Percentiles rank a stretch among this genome's conserved stretches.
phyloP scores from a whole-genome alignment of 306 rosid genomes.

The Cucurbita moschata region DNA sequence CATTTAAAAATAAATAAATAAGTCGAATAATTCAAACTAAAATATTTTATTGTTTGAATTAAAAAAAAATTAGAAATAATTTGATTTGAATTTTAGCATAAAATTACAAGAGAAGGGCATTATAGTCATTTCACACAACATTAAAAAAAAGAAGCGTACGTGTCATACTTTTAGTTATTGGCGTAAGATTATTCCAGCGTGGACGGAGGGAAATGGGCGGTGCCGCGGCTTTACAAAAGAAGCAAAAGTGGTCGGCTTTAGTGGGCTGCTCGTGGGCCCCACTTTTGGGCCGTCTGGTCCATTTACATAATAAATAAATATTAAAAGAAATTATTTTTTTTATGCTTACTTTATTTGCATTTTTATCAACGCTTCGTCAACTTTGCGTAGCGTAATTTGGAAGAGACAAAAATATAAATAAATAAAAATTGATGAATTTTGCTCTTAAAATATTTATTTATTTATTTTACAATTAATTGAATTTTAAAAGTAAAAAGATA shows the following conservation, averaged over 20 bases:
- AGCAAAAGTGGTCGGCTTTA: slow-evolving; percentile 15
- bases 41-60: no score
- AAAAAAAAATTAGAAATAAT: no score
- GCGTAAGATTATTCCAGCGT: background rate
- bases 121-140: background rate
- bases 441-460: no score
- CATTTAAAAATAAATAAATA: no score
- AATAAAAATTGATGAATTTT: no score
- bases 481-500: no score
- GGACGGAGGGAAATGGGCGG: slow-evolving; percentile 1
- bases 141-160: background rate
- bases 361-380: background rate
- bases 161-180: background rate
- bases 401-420: background rate
- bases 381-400: background rate
- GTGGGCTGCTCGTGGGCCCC: slow-evolving; percentile 22
- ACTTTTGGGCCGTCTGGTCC: background rate
- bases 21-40: no score
- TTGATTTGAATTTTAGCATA: no score
- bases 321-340: background rate
- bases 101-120: background rate
- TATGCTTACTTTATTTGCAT: background rate
- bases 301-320: background rate
- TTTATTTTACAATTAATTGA: no score
- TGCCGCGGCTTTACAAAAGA: slow-evolving; percentile 2